A percentile compares a stretch with the other conserved stretches of the same genome.
These are phyloP conservation scores for Dendrocalamus sinicus DNA, from an alignment of 176 grass and related monocot genomes.

Conservation along the genomic window DNA sequence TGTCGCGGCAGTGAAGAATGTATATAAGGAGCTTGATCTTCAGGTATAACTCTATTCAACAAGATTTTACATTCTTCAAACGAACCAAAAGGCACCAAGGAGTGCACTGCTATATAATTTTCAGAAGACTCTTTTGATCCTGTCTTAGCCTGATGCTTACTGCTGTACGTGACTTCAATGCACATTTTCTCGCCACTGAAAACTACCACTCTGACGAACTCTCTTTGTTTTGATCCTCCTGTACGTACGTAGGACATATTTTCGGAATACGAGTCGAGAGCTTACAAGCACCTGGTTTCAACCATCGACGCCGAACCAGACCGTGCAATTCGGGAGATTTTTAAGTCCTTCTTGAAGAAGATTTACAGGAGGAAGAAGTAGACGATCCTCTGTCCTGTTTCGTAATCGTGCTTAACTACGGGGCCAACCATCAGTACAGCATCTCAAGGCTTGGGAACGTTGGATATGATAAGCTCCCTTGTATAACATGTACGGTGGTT, in stretches of 20 bases:
- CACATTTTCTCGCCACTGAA: background rate
- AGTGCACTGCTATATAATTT: background rate
- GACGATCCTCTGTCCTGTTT: background rate
- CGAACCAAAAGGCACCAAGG: background rate
- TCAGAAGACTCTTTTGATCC: background rate
- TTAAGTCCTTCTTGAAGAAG: slow-evolving; percentile 67
- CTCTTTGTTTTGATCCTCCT: background rate
- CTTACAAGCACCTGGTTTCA: slow-evolving; percentile 64
- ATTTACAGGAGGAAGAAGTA: slow-evolving; percentile 74
- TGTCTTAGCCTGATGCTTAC: background rate
- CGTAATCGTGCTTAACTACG: background rate
- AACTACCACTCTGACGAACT: background rate
- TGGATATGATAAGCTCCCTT: background rate
- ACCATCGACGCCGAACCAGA: slow-evolving; percentile 57
- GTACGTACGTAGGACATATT: slow-evolving; percentile 53
- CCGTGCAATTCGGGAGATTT: slow-evolving; percentile 52
- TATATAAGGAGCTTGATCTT: slow-evolving; percentile 68
- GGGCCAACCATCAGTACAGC: background rate
- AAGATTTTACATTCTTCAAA: background rate
- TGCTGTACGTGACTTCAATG: background rate
- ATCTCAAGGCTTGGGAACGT: background rate
- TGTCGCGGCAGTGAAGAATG: slow-evolving; percentile 61
- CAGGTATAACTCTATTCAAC: slow-evolving; percentile 42
- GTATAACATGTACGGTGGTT: background rate
- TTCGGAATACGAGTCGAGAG: slow-evolving; percentile 65